Evolutionary conservation across 805 yeast species (phyloP).

Genomic region (Yamadazyma takamatsuzukensis): DNA sequence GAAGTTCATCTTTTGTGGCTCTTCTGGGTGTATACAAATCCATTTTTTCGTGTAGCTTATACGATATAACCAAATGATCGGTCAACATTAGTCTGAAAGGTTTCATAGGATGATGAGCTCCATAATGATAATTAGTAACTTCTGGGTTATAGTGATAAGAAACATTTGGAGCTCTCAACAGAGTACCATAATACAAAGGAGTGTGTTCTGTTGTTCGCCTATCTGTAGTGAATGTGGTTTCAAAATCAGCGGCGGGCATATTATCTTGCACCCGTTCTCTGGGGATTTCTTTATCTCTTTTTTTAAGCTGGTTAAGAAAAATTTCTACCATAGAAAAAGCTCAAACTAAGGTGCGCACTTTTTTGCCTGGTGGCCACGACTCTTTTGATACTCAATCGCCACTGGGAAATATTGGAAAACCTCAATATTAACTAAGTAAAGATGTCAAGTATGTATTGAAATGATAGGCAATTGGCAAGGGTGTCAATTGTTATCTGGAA

Average conservation of each 20-base stretch:
- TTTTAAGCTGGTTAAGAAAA: too few species aligned
- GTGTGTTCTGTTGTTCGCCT: conserved; percentile 26
- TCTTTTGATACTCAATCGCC: too few species aligned
- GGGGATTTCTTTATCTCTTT: too few species aligned
- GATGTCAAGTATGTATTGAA: conserved; percentile 24
- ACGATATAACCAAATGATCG: conserved; percentile 82
- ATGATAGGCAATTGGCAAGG: not conserved
- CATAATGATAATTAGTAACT: conserved; percentile 81
- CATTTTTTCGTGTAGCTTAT: conserved; percentile 85
- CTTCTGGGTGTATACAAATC: conserved; percentile 80
- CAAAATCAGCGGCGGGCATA: too few species aligned
- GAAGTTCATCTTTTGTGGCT: conserved; percentile 78
- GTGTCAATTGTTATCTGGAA: not conserved
- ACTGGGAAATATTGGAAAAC: too few species aligned
- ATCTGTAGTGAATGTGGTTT: conserved; percentile 29
- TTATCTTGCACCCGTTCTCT: too few species aligned
- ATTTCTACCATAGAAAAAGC: too few species aligned
- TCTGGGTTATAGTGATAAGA: conserved; percentile 87
- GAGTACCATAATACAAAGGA: conserved; percentile 28
- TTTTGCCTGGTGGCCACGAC: too few species aligned
- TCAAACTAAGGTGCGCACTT: too few species aligned
- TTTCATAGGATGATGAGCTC: conserved; percentile 97
- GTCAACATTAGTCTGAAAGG: conserved; percentile 93
- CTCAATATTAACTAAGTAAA: too few species aligned
- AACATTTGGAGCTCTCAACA: conserved; percentile 48